Conservation (phyloP, 208 protist genomes). For the Crithidia brevicula region DNA sequence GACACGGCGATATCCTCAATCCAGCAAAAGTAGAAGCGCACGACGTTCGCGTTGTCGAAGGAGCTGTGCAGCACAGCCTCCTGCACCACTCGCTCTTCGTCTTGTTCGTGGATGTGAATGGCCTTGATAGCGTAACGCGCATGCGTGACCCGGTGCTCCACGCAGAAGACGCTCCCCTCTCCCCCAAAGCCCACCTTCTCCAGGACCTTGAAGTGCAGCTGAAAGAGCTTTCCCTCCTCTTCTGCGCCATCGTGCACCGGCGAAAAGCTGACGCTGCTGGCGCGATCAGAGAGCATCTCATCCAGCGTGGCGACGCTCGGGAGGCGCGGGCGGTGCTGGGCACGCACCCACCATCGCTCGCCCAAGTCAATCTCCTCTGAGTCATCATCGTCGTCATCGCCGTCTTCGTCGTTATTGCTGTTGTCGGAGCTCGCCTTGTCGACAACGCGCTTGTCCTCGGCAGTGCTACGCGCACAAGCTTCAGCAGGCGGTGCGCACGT, state of each 20-base stretch:
- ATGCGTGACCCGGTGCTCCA: constrained; percentile 77
- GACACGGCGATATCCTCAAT: constrained; percentile 63
- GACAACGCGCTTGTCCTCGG: too few relatives aligned
- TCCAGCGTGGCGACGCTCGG: constrained; percentile 22
- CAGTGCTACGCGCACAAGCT: too few relatives aligned
- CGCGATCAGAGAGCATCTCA: constrained; percentile 16
- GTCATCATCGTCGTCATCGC: constrained; percentile 22
- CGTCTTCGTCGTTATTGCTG: not conserved
- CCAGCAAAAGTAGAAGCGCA: constrained; percentile 90
- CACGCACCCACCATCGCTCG: constrained; percentile 38
- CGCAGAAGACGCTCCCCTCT: constrained; percentile 79
- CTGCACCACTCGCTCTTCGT: constrained; percentile 66
- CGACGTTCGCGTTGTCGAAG: constrained; percentile 81
- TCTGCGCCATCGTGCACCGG: constrained; percentile 10
- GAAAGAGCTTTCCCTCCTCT: constrained; percentile 65
- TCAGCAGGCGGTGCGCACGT: too few relatives aligned
- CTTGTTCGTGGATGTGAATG: constrained; percentile 65
- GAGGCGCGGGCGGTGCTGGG: constrained; percentile 10
- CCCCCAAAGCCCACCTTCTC: constrained; percentile 78
- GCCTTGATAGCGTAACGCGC: constrained; percentile 80
- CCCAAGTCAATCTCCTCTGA: constrained; percentile 34
- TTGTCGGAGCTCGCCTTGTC: not conserved
- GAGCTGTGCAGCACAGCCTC: constrained; percentile 85
- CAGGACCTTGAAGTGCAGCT: constrained; percentile 75
- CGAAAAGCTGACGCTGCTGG: constrained; percentile 22